These are phyloP conservation scores for Trichophyton equinum DNA, from an alignment of 2,329 filamentous ascomycete genomes.

Conservation along the genomic window DNA sequence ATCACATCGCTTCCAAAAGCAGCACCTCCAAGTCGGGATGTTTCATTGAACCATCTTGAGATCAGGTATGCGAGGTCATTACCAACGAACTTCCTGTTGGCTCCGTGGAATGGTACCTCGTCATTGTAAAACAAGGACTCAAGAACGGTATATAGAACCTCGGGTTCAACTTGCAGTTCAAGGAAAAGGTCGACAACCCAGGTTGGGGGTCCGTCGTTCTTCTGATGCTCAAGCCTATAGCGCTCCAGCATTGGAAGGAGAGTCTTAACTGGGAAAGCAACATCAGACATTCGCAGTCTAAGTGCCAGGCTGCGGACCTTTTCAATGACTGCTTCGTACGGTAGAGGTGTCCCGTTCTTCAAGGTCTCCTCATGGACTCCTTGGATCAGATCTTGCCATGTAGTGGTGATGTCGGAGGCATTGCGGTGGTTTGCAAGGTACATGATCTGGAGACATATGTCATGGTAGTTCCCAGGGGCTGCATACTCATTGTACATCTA, in stretches of 20 bases:
- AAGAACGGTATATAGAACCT: slow-evolving; percentile 49
- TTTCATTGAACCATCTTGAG: slow-evolving; percentile 48
- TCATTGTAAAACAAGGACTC: slow-evolving; percentile 57
- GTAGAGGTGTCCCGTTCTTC: slow-evolving; percentile 29
- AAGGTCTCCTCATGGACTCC: slow-evolving; percentile 50
- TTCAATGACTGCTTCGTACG: slow-evolving; percentile 39
- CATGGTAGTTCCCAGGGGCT: slow-evolving; percentile 83
- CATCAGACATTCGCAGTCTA: slow-evolving; percentile 44
- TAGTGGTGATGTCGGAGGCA: slow-evolving; percentile 65
- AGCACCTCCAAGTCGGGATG: slow-evolving; percentile 40
- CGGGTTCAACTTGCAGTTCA: slow-evolving; percentile 48
- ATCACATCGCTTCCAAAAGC: slow-evolving; percentile 51
- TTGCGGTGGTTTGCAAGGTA: slow-evolving; percentile 85
- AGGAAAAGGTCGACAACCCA: slow-evolving; percentile 57
- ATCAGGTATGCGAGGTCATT: slow-evolving; percentile 51
- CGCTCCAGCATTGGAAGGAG: slow-evolving; percentile 45
- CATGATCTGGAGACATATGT: slow-evolving; percentile 86
- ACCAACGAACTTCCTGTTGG: slow-evolving; percentile 45
- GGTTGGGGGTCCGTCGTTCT: slow-evolving; percentile 35
- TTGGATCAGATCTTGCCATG: slow-evolving; percentile 73
- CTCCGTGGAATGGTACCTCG: slow-evolving; percentile 50
- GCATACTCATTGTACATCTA: slow-evolving; percentile 89
- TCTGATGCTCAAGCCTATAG: slow-evolving; percentile 40
- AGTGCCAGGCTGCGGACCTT: slow-evolving; percentile 46
- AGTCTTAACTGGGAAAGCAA: slow-evolving; percentile 41